phyloP scores from a whole-genome alignment of 2,329 filamentous ascomycete genomes.

The Aspergillus japonicus region DNA sequence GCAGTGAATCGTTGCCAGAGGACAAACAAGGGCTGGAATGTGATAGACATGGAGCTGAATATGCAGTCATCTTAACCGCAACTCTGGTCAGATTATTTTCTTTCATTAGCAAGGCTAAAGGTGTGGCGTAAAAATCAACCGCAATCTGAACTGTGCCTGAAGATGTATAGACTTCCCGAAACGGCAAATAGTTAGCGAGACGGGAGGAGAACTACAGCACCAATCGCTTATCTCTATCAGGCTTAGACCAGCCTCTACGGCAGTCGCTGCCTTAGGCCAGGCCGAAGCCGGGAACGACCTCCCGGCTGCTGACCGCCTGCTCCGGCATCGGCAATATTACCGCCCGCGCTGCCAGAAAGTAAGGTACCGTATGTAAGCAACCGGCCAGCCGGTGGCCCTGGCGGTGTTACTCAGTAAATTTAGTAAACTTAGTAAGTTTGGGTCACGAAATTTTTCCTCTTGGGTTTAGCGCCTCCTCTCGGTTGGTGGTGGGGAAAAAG shows the following conservation, averaged over 20 bases:
- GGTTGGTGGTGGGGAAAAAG: conserved; percentile 17
- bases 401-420: neutral
- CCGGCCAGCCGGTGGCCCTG: conserved; percentile 6
- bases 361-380: too few species aligned
- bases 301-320: neutral
- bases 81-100: too few species aligned
- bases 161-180: neutral
- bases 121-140: neutral
- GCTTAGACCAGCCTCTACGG: neutral
- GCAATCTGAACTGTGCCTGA: neutral
- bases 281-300: neutral
- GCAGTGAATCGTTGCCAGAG: neutral
- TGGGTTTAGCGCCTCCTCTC: conserved; percentile 18
- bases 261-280: neutral
- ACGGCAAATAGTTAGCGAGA: neutral
- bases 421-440: too few species aligned
- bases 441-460: conserved; percentile 11
- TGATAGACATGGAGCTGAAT: too few species aligned
- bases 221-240: neutral
- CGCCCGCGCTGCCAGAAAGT: too few species aligned
- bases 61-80: too few species aligned
- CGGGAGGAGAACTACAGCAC: too few species aligned
- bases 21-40: neutral
- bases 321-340: conserved; percentile 5
- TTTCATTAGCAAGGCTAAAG: neutral